Conservation (phyloP, 1,139 yeast species). For the Yamadazyma siamensis region DNA sequence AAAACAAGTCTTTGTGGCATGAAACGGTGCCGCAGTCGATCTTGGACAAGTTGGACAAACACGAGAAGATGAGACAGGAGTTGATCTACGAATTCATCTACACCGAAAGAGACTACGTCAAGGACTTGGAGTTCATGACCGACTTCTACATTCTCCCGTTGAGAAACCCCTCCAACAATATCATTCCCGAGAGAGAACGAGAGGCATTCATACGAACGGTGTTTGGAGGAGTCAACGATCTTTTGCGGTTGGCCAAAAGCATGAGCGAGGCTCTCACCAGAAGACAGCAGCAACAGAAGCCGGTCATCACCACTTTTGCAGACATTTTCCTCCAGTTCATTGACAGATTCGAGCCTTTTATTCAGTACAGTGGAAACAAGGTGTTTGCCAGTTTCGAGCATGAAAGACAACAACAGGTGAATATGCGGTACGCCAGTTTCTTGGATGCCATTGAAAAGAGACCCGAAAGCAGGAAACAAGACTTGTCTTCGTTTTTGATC, state of each 20-base stretch:
- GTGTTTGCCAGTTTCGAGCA: slow-evolving; percentile 94
- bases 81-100: slow-evolving; percentile 90
- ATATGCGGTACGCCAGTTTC: slow-evolving; percentile 86
- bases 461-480: slow-evolving; percentile 87
- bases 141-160: slow-evolving; percentile 94
- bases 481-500: slow-evolving; percentile 86
- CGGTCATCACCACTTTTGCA: slow-evolving; percentile 82
- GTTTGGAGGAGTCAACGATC: slow-evolving; percentile 85
- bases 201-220: slow-evolving; percentile 90
- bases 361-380: slow-evolving; percentile 92
- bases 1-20: slow-evolving; percentile 89
- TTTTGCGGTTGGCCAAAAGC: slow-evolving; percentile 75
- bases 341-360: slow-evolving; percentile 87
- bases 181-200: slow-evolving; percentile 84
- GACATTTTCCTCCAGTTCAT: slow-evolving; percentile 84
- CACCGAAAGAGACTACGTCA: slow-evolving; percentile 93
- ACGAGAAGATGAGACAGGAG: slow-evolving; percentile 91
- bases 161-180: slow-evolving; percentile 67
- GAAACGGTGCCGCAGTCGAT: slow-evolving; percentile 83
- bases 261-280: slow-evolving; percentile 87
- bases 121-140: slow-evolving; percentile 87
- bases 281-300: slow-evolving; percentile 79
- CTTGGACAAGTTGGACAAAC: slow-evolving; percentile 75
- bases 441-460: slow-evolving; percentile 88
- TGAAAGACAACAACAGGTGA: slow-evolving; percentile 89